These are phyloP conservation scores for Aspergillus texensis DNA, from an alignment of 2,329 filamentous ascomycete species.

Conservation along the genomic window DNA sequence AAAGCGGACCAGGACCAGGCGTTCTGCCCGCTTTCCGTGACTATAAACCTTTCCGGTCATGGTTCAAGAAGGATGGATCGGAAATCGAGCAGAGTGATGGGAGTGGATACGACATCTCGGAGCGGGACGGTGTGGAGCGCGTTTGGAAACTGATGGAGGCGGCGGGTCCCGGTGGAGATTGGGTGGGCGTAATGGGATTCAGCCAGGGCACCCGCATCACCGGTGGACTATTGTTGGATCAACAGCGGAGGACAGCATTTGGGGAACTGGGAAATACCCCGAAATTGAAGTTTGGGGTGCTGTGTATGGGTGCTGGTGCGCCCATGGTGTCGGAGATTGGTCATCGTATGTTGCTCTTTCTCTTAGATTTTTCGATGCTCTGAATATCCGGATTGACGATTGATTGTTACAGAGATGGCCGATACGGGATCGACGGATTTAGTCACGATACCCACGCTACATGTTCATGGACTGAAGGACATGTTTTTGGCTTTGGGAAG, in stretches of 20 bases:
- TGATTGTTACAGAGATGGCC: not conserved
- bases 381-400: not conserved
- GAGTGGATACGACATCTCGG: conserved; percentile 21
- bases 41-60: conserved; percentile 22
- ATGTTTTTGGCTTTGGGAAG: conserved; percentile 19
- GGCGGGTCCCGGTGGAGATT: conserved; percentile 11
- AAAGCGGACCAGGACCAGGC: conserved; percentile 20
- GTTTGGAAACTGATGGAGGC: conserved; percentile 22
- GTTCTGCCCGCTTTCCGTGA: conserved; percentile 25
- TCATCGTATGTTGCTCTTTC: conserved; percentile 13
- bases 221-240: conserved; percentile 23
- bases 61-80: conserved; percentile 19
- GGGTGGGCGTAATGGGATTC: conserved; percentile 28
- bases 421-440: not conserved
- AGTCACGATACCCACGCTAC: conserved; percentile 22
- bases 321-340: conserved; percentile 26
- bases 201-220: conserved; percentile 23
- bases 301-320: conserved; percentile 22
- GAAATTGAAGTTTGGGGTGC: conserved; percentile 20
- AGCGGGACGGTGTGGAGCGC: conserved; percentile 23
- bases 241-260: conserved; percentile 18
- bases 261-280: not conserved
- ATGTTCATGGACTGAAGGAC: conserved; percentile 26
- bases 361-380: not conserved
- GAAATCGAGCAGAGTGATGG: conserved; percentile 18